Conservation (phyloP, 805 yeast genomes). For the Jamesozyma piceae region DNA sequence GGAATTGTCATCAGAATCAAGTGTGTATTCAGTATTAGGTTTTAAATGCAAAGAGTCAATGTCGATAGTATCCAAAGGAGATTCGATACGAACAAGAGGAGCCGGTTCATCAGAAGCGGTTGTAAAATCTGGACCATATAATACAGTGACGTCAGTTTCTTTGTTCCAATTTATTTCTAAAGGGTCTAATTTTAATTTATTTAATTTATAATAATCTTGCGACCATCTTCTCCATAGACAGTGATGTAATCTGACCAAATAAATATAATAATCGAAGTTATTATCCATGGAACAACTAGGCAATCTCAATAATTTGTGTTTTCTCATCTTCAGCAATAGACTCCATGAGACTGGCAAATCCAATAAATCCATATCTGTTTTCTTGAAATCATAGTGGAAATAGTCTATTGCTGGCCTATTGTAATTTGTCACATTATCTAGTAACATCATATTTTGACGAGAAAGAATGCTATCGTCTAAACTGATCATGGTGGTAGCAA, state of each 20-base stretch:
- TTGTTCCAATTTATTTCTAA: slow-evolving; percentile 86
- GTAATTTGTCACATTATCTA: slow-evolving; percentile 24
- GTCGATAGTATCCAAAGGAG: background rate
- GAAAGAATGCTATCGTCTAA: slow-evolving; percentile 22
- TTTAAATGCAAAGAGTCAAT: background rate
- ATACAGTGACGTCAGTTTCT: slow-evolving; percentile 89
- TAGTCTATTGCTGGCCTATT: slow-evolving; percentile 22
- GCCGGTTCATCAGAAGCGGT: background rate
- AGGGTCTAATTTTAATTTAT: slow-evolving; percentile 60
- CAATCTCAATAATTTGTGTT: slow-evolving; percentile 19
- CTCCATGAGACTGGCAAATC: slow-evolving; percentile 28
- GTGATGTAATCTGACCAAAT: slow-evolving; percentile 49
- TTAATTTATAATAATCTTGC: slow-evolving; percentile 53
- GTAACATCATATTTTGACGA: slow-evolving; percentile 17
- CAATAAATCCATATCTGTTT: background rate
- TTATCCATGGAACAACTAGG: slow-evolving; percentile 28
- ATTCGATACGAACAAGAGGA: background rate
- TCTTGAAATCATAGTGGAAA: slow-evolving; percentile 15
- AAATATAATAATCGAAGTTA: slow-evolving; percentile 19
- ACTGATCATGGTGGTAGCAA: no score
- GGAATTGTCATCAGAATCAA: background rate
- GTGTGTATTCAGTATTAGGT: background rate
- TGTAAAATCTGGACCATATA: slow-evolving; percentile 64
- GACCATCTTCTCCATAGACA: slow-evolving; percentile 98
- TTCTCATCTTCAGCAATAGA: slow-evolving; percentile 36